phyloP scores from a whole-genome alignment of 2,329 filamentous ascomycete genomes.

The Zymoseptoria ardabiliae region DNA sequence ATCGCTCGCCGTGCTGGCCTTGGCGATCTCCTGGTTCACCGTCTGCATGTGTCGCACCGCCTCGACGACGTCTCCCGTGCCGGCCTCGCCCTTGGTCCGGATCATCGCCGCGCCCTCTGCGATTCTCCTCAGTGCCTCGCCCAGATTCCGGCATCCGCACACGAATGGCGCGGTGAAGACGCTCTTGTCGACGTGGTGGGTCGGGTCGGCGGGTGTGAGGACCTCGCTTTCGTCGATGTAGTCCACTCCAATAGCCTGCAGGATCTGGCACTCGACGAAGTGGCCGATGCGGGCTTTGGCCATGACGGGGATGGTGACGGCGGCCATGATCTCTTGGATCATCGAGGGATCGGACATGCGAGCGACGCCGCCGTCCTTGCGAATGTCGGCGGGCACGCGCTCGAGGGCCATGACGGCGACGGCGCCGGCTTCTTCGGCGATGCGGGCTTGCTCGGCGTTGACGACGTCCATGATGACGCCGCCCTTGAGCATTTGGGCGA shows the following conservation, averaged over 20 bases:
- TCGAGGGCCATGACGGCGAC: constrained; percentile 98
- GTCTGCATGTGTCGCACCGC: constrained; percentile 94
- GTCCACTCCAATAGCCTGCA: constrained; percentile 89
- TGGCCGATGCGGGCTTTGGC: constrained; percentile 97
- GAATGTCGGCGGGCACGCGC: constrained; percentile 93
- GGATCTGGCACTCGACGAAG: constrained; percentile 96
- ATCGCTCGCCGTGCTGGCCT: constrained; percentile 58
- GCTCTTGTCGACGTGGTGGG: constrained; percentile 86
- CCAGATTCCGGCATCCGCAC: constrained; percentile 89
- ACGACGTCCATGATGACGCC: constrained; percentile 99
- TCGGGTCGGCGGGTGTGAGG: constrained; percentile 84
- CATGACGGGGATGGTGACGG: constrained; percentile 98
- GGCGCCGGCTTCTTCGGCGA: constrained; percentile 93
- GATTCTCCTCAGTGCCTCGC: constrained; percentile 85
- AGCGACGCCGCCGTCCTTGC: constrained; percentile 82
- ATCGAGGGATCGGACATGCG: constrained; percentile 93
- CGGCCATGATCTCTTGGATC: constrained; percentile 91
- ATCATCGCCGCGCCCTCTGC: constrained; percentile 97
- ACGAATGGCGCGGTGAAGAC: constrained; percentile 82
- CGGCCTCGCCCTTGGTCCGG: constrained; percentile 95
- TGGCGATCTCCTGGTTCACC: constrained; percentile 72
- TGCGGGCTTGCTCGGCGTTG: constrained; percentile 81
- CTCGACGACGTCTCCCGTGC: constrained; percentile 94
- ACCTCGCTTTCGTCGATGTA: constrained; percentile 99
- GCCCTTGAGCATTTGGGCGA: constrained; percentile 97